Evolutionary conservation across 129 eudicot species (phyloP), one percentile per base, ranked within the genome.

Genomic region (Lonicera japonica): DNA sequence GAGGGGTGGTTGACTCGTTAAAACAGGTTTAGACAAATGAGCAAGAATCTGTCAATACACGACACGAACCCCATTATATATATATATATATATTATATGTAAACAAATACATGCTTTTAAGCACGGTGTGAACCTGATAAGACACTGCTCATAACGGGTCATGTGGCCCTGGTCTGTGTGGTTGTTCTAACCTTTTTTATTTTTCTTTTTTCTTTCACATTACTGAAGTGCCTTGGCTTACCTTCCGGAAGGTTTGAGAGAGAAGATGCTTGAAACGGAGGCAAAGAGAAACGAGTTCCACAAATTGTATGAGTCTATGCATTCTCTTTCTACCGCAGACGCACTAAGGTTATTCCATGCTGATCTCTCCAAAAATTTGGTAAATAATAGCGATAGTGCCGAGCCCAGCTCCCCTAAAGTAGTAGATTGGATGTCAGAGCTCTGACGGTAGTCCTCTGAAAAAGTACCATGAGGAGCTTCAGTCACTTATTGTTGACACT

Each of bases 341-440:
- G 79, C 84, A 12, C 56, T 81, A 19, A 88, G 77, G 68, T 17
- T 72, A 54, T 84, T 81, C 38, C 65, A 68, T 67, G 84, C 81
- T 25, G 70, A 52, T 34, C 61, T 72, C 22, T 23, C 68, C 24
- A 66, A 51, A 57, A 74, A 48, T 65, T 51, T 58, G 17, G 20
- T 23, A 9, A 58, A 72, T 22, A 45, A 48, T n/a, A 68, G 56
- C n/a, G 77, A 61, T 17, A 40, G 29, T 55, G 54, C 55, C 16
- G 38, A 60, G n/a, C 12, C 45, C 29, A 60, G 47, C 41, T 29
- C 66, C 46, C 11, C 21, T 15, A 20, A 2, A n/a, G n/a, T n/a
- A 17, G 12, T 29, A 20, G 54, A 65, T n/a, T 17, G 21, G 46
- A 16, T 21, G 63, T 58, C 75, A 65, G 52, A 61, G 60, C 66